A percentile compares a stretch with the other conserved stretches of the same genome.
Conservation (phyloP, 306 rosid species). For the Prinsepia uniflora region DNA sequence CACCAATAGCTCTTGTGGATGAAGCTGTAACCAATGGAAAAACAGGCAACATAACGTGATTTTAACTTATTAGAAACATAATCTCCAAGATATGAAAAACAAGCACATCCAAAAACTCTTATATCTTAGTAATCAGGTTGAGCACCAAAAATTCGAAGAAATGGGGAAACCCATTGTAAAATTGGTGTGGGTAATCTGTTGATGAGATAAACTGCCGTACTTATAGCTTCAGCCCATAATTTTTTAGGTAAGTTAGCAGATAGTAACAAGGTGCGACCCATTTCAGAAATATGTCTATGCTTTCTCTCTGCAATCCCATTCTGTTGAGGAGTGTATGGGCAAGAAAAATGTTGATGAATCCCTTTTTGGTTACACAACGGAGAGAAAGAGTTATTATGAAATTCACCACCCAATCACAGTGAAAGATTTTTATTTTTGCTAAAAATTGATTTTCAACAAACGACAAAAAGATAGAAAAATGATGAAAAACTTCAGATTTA, state of each 20-base stretch:
- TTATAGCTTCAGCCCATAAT: no score
- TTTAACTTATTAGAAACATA: neutral
- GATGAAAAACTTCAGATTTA: neutral
- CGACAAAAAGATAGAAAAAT: neutral
- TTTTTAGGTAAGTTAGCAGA: no score
- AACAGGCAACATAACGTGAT: no score
- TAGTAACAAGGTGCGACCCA: neutral
- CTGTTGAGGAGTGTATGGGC: neutral
- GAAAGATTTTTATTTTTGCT: no score
- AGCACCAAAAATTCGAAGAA: rapidly evolving
- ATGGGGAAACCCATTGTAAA: neutral
- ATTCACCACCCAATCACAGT: neutral
- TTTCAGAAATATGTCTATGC: neutral
- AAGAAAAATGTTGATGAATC: neutral
- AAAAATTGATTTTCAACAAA: no score
- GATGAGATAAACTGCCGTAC: no score
- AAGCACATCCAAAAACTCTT: neutral
- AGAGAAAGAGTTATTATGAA: no score
- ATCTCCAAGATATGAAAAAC: neutral
- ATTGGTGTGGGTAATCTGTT: no score
- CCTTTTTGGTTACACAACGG: rapidly evolving
- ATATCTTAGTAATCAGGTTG: neutral
- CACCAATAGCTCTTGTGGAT: no score
- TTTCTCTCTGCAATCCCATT: neutral
- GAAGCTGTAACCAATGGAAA: no score